Evolutionary conservation across 345 rosid species (phyloP), one percentile per base, ranked within the genome.

Genomic region (Hirschfeldia incana): DNA sequence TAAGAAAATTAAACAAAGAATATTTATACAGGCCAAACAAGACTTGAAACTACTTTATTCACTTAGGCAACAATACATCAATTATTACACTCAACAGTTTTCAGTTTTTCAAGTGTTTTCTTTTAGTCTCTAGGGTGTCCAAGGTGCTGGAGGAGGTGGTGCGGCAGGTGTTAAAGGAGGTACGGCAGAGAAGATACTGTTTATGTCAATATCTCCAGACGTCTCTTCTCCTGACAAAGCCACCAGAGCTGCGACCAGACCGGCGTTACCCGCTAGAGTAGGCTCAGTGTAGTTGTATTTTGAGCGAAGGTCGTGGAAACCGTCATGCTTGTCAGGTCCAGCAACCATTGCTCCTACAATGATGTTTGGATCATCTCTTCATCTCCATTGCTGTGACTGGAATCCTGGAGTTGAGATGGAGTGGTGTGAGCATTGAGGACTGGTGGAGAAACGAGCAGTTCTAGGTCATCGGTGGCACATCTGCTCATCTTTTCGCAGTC

Each of bases 261-360:
- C 99, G 0, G 98, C 98, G 66, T 95, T 95, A 15, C 98, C 93
- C 0, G 93, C 90, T 37, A 95, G 80, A 26, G 92, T 95, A 30
- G 97, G 99, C 70, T 93, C 98, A 2, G 98, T 93, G 83, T 95
- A 95, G 84, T 95, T 93, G 83, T 91, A 90, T 83, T 95, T 88
- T n/a, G 90, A 71, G 5, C 98, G 96, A 60, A 90, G 85, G 21
- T 93, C 99, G 4, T 63, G 92, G 73, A 69, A 69, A 0, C 63
- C 97, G 1, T 93, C 98, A 1, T 79, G 88, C 86, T 83, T 87
- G 80, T 90, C 97, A 4, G 99, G 99, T 28, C 99, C 97, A 46
- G 97, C 98, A 83, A 95, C 98, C 99, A 95, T 91, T 64, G 99
- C 99, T 74, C 99, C 99, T 3, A 86, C 84, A 15, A 93, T n/a